Base-by-base conservation (phyloP, 345 rosid genomes). In the Citrus inodora region DNA sequence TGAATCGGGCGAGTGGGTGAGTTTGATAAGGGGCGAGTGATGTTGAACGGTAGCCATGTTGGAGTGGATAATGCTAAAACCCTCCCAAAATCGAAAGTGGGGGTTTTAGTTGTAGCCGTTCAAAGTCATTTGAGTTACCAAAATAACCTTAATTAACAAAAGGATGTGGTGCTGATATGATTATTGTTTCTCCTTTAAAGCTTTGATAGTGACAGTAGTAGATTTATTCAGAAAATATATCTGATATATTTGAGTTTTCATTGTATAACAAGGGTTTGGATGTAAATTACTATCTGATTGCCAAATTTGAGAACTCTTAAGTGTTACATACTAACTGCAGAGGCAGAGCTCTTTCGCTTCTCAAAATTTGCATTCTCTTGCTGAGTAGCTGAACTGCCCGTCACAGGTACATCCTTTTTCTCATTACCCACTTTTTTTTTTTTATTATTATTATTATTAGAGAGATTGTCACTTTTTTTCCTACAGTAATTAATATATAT, bases 1-100 rank as follows among this genome's bases (percentile, higher is more conserved):
- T 1, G 83, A 64, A 22, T 32, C 70, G 61, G 76, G 46, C 14
- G 82, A 74, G 78, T 33, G 62, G 59, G 78, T 1, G 68, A 53
- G 67, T 75, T 53, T 66, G 68, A 68, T 37, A n/a, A 68, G 67
- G n/a, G 78, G n/a, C 4, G 81, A 71, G 67, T 66, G 55, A 37
- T 58, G 70, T 71, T 73, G 13, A 28, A 62, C 30, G 10, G 80
- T 58, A 1, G 81, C 78, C 87, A 86, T 83, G 68, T 35, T 28
- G 25, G 70, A 71, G n/a, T 51, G 68, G 56, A 62, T 69, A 48
- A 60, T 10, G 75, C 58, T 71, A 9, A 33, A 71, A 55, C 21
- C 48, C 22, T 17, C 13, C 21, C 5, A 3, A 6, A 17, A 5
- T 58, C 19, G 24, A 22, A n/a, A 17, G 21, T 14, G 58, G n/a